phyloP scores from a whole-genome alignment of 352 stramenopile genomes.

The Discostella stelligera region DNA sequence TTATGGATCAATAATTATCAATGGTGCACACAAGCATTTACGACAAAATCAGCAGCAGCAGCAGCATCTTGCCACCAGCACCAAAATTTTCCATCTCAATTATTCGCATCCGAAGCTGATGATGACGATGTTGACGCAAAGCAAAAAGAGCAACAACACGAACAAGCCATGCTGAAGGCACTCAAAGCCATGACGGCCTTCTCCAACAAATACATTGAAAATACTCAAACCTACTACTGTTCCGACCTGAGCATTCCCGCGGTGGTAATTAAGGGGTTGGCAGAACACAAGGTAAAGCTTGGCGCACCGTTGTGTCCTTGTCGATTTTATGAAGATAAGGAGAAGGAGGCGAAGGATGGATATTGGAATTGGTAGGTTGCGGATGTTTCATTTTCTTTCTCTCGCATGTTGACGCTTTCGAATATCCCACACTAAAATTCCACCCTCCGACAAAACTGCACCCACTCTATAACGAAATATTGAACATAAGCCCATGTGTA shows the following conservation, averaged over 20 bases:
- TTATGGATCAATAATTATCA: no score
- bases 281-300: constrained; percentile 80
- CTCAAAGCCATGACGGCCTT: constrained; percentile 81
- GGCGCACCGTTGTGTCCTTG: constrained; percentile 81
- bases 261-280: constrained; percentile 81
- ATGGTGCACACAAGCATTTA: background rate
- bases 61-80: background rate
- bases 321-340: constrained; percentile 84
- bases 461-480: background rate
- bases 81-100: background rate
- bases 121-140: constrained; percentile 41
- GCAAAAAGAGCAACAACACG: constrained; percentile 57
- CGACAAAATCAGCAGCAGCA: background rate
- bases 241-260: constrained; percentile 68
- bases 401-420: background rate
- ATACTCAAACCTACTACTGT: constrained; percentile 78
- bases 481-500: constrained; percentile 60
- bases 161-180: constrained; percentile 71
- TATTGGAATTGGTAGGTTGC: constrained; percentile 78
- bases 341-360: constrained; percentile 79
- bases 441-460: background rate
- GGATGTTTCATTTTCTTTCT: background rate
- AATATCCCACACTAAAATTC: constrained; percentile 1
- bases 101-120: background rate
- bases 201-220: constrained; percentile 80